These are phyloP conservation scores for Zygosaccharomyces pseudorouxii DNA, from an alignment of 805 yeast species.

Conservation along the genomic window DNA sequence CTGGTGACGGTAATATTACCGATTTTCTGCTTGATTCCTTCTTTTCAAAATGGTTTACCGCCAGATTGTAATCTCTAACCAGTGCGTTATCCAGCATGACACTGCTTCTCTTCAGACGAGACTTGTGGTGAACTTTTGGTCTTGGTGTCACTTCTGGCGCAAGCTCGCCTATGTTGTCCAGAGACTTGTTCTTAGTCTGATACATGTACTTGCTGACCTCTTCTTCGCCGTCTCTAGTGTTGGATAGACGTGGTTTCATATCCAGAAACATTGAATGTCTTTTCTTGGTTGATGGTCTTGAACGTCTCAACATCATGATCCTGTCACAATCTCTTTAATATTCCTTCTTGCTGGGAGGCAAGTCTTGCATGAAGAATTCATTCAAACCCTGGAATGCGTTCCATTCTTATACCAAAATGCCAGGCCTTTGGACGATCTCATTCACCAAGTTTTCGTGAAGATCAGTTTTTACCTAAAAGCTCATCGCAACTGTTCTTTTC, in stretches of 20 bases:
- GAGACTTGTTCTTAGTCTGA: conserved; percentile 13
- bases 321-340: background rate
- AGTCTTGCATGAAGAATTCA: too few species aligned
- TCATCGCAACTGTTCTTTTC: background rate
- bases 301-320: conserved; percentile 16
- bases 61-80: conserved; percentile 28
- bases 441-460: conserved; percentile 1
- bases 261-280: conserved; percentile 27
- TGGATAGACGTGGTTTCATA: conserved; percentile 6
- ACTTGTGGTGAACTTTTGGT: conserved; percentile 9
- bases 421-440: background rate
- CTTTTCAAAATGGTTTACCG: conserved; percentile 18
- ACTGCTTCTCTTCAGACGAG: conserved; percentile 25
- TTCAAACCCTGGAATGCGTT: background rate
- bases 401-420: background rate
- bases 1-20: conserved; percentile 6
- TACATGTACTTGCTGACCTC: conserved; percentile 5
- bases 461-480: background rate
- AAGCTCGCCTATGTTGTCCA: conserved; percentile 4
- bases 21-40: conserved; percentile 4
- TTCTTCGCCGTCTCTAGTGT: background rate
- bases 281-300: conserved; percentile 16
- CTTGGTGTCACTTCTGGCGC: conserved; percentile 1
- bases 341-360: too few species aligned
- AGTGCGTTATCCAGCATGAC: conserved; percentile 26